Percentiles rank a stretch among this genome's conserved stretches.
Conservation (phyloP, 108 stramenopile genomes). For the Skeletonema potamos region DNA sequence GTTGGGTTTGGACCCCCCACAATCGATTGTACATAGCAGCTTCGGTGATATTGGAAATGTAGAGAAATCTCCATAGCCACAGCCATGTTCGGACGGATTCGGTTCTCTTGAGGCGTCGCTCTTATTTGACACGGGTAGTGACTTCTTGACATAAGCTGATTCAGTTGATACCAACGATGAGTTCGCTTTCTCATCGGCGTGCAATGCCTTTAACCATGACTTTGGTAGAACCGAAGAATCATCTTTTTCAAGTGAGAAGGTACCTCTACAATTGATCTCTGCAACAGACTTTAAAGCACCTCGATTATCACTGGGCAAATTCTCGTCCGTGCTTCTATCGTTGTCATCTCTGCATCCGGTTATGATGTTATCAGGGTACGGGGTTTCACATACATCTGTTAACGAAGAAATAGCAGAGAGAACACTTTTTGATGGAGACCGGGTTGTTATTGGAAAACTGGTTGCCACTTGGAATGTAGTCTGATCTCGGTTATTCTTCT, state of each 20-base stretch:
- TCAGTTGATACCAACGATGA: background rate
- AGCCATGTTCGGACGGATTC: background rate
- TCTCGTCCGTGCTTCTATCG: background rate
- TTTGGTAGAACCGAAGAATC: constrained; percentile 12
- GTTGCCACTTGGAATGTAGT: background rate
- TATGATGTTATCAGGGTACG: background rate
- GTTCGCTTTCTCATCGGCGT: background rate
- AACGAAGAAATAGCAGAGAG: background rate
- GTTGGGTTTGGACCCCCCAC: background rate
- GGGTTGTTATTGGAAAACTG: background rate
- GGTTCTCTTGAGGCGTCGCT: background rate
- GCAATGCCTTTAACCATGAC: constrained; percentile 19
- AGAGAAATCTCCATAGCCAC: background rate
- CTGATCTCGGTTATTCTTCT: background rate
- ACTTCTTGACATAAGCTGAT: background rate
- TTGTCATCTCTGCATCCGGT: background rate
- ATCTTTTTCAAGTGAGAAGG: constrained; percentile 22
- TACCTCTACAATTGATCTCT: constrained; percentile 28
- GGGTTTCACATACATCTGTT: background rate
- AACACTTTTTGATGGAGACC: background rate
- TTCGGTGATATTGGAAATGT: background rate
- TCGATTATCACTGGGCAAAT: background rate
- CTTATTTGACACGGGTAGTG: background rate
- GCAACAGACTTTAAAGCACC: constrained; percentile 8
- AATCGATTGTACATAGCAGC: background rate